Percentiles rank a stretch among this genome's conserved stretches.
phyloP scores from a whole-genome alignment of 225 moss, liverwort and hornwort genomes.

The Polytrichum formosum region DNA sequence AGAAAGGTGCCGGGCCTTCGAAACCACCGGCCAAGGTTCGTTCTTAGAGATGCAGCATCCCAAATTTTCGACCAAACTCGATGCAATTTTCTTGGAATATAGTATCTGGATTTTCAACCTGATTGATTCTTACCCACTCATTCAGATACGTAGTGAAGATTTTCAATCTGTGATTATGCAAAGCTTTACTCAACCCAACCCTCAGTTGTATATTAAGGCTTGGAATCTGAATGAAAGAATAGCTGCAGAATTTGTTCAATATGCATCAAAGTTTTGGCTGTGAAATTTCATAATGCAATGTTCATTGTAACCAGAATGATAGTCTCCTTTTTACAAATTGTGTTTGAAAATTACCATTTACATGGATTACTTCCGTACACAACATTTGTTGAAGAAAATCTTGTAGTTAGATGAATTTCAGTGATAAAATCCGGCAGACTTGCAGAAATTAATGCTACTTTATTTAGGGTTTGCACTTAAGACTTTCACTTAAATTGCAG shows the following conservation, averaged over 20 bases:
- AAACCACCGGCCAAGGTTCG: constrained; percentile 38
- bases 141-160: background rate
- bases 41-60: background rate
- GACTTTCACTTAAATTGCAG: background rate
- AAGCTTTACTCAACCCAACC: too few relatives aligned
- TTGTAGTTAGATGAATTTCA: background rate
- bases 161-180: background rate
- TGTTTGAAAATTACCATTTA: too few relatives aligned
- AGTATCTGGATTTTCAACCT: background rate
- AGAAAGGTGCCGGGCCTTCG: constrained; percentile 33
- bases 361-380: too few relatives aligned
- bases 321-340: too few relatives aligned
- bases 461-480: background rate
- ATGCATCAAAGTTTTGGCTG: too few relatives aligned
- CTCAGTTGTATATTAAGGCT: too few relatives aligned
- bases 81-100: background rate
- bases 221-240: too few relatives aligned
- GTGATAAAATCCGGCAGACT: too few relatives aligned
- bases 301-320: too few relatives aligned
- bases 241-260: too few relatives aligned
- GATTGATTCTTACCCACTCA: background rate
- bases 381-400: background rate
- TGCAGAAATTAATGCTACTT: too few relatives aligned
- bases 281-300: too few relatives aligned
- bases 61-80: background rate